Evolutionary conservation across 306 rosid genomes (phyloP).

Genomic region (Acacia melanoxylon): DNA sequence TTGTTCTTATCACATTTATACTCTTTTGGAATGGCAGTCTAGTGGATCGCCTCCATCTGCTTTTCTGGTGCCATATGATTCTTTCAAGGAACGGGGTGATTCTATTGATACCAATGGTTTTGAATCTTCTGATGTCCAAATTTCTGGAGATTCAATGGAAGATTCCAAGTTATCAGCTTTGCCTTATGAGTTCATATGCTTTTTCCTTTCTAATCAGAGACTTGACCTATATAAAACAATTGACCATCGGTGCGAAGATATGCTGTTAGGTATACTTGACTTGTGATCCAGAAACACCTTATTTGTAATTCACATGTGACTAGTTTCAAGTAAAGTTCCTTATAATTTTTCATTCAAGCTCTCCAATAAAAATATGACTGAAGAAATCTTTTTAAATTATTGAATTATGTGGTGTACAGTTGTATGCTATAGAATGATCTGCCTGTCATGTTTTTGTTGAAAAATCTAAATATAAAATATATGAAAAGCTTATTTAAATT

Average conservation of each 20-base stretch:
- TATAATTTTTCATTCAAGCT: background rate
- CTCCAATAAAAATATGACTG: background rate
- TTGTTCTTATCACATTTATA: slow-evolving; percentile 25
- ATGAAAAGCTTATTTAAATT: background rate
- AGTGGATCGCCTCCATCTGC: slow-evolving; percentile 98
- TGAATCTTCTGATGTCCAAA: slow-evolving; percentile 37
- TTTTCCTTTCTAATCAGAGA: slow-evolving; percentile 81
- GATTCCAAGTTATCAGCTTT: slow-evolving; percentile 52
- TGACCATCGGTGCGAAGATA: slow-evolving; percentile 87
- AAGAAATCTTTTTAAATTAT: background rate
- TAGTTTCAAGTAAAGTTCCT: background rate
- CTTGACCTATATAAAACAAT: slow-evolving; percentile 70
- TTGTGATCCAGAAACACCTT: slow-evolving; percentile 16
- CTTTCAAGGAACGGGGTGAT: slow-evolving; percentile 64
- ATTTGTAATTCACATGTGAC: background rate
- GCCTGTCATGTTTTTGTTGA: background rate
- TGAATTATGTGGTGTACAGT: background rate
- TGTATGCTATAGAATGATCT: background rate
- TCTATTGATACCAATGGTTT: slow-evolving; percentile 40
- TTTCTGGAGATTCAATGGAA: slow-evolving; percentile 36
- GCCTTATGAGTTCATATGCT: slow-evolving; percentile 72
- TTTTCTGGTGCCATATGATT: slow-evolving; percentile 74
- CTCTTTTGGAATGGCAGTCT: slow-evolving; percentile 71
- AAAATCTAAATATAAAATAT: background rate
- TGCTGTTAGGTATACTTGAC: slow-evolving; percentile 62